Percentiles rank a stretch among this genome's conserved stretches.
These are phyloP conservation scores for Colletotrichum agaves DNA, from an alignment of 2,329 filamentous ascomycete genomes.

Conservation along the genomic window DNA sequence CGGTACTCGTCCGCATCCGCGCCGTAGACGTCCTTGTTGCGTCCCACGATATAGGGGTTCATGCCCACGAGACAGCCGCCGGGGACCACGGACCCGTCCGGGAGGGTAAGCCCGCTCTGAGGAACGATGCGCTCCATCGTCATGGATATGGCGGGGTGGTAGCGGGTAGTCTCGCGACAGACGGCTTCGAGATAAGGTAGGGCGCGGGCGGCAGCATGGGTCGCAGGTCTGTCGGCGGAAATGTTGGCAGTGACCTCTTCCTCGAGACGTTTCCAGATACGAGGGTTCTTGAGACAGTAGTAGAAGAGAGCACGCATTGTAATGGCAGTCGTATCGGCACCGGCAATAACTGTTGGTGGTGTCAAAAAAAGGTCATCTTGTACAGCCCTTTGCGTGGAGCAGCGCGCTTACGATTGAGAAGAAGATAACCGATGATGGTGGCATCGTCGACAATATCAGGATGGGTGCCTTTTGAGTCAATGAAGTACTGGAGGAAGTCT, in stretches of 20 bases:
- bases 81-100: slow-evolving; percentile 49
- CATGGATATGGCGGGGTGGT: slow-evolving; percentile 60
- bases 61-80: slow-evolving; percentile 53
- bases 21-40: slow-evolving; percentile 56
- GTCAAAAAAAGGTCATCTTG: neutral
- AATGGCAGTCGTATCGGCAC: slow-evolving; percentile 51
- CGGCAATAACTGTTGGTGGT: slow-evolving; percentile 44
- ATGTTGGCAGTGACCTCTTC: slow-evolving; percentile 47
- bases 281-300: slow-evolving; percentile 48
- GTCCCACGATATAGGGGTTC: slow-evolving; percentile 52
- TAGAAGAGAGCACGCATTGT: slow-evolving; percentile 50
- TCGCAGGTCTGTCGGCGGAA: neutral
- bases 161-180: slow-evolving; percentile 61
- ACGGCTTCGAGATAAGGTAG: slow-evolving; percentile 61
- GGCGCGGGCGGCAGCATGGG: slow-evolving; percentile 44
- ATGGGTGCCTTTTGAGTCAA: slow-evolving; percentile 47
- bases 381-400: neutral
- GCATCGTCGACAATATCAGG: slow-evolving; percentile 51
- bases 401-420: slow-evolving; percentile 42
- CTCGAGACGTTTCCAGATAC: slow-evolving; percentile 43
- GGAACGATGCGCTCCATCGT: slow-evolving; percentile 63
- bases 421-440: slow-evolving; percentile 44
- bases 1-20: slow-evolving; percentile 55
- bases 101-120: slow-evolving; percentile 48
- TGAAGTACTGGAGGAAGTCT: slow-evolving; percentile 48